Percentiles rank a stretch among this genome's conserved stretches.
Conservation (phyloP, 2,329 filamentous ascomycete species). For the Boeremia lycopersici region DNA sequence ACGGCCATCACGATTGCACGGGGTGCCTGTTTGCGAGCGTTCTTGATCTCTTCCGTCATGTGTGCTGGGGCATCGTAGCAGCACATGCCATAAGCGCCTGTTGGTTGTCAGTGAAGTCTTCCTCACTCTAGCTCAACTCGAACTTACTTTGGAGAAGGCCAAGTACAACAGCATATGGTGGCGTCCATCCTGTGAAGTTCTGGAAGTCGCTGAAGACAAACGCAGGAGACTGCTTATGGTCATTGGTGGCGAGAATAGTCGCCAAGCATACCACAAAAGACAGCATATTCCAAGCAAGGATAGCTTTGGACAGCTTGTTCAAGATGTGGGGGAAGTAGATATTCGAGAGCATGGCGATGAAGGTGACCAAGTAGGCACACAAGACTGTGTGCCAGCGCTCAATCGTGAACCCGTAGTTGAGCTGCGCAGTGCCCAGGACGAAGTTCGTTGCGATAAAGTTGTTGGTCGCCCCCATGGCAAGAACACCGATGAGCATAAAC, state of each 20-base stretch:
- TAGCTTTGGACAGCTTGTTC: conserved; percentile 57
- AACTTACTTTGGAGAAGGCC: conserved; percentile 57
- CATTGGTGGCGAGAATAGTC: conserved; percentile 60
- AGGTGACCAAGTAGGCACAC: conserved; percentile 57
- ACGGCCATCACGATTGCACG: conserved; percentile 49
- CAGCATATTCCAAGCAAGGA: conserved; percentile 60
- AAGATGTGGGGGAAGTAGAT: conserved; percentile 58
- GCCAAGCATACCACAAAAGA: conserved; percentile 60
- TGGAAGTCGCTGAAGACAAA: conserved; percentile 64
- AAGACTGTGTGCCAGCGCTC: conserved; percentile 63
- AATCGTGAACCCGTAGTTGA: conserved; percentile 59
- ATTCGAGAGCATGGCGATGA: conserved; percentile 55
- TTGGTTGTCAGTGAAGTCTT: background rate
- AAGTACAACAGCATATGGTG: conserved; percentile 58
- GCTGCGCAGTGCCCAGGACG: conserved; percentile 60
- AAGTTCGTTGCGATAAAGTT: conserved; percentile 63
- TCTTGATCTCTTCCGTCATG: conserved; percentile 63
- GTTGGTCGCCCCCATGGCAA: conserved; percentile 62
- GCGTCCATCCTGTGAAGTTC: conserved; percentile 60
- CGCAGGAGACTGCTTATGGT: conserved; percentile 59
- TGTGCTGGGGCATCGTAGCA: conserved; percentile 57
- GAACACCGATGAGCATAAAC: conserved; percentile 48
- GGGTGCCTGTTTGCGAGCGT: conserved; percentile 58
- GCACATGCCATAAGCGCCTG: conserved; percentile 60
- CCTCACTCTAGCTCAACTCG: background rate